Evolutionary conservation across 169 alveolate genomes (phyloP).

Genomic region (Amoebophrya sp.): DNA sequence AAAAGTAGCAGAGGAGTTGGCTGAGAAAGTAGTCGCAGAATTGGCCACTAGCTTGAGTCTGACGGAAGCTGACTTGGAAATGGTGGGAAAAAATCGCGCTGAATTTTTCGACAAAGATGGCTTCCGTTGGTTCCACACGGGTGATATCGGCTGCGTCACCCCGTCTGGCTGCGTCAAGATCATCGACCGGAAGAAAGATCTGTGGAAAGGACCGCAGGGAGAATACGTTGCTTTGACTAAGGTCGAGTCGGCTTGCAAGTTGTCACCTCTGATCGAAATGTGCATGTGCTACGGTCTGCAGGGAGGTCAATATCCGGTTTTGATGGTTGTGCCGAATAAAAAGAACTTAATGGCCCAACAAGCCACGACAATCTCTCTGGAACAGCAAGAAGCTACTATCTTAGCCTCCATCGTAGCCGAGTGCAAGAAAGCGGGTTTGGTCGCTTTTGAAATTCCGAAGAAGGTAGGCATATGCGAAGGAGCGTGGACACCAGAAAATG

Average conservation of each 20-base stretch:
- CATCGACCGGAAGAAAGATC: conserved; percentile 13
- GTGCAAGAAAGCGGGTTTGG: neutral
- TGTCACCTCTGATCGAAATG: neutral
- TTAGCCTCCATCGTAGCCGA: neutral
- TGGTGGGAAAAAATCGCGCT: neutral
- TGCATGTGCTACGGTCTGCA: neutral
- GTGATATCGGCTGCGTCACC: neutral
- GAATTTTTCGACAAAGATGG: neutral
- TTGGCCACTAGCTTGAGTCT: no score
- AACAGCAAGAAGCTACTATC: neutral
- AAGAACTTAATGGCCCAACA: neutral
- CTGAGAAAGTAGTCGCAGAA: neutral
- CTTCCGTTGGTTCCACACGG: conserved; percentile 3
- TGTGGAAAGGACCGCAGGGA: conserved; percentile 24
- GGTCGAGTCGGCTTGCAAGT: neutral
- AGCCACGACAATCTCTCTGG: neutral
- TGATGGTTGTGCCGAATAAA: neutral
- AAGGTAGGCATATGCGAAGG: neutral
- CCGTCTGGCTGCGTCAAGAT: neutral
- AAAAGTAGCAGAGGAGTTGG: neutral
- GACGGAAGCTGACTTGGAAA: neutral
- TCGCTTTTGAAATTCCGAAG: neutral
- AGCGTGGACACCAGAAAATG: neutral
- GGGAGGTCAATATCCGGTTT: neutral
- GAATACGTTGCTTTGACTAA: neutral